Percentiles rank a stretch among this genome's conserved stretches.
Evolutionary conservation across 2,329 filamentous ascomycete genomes (phyloP).

Genomic region (Curvularia sp.): DNA sequence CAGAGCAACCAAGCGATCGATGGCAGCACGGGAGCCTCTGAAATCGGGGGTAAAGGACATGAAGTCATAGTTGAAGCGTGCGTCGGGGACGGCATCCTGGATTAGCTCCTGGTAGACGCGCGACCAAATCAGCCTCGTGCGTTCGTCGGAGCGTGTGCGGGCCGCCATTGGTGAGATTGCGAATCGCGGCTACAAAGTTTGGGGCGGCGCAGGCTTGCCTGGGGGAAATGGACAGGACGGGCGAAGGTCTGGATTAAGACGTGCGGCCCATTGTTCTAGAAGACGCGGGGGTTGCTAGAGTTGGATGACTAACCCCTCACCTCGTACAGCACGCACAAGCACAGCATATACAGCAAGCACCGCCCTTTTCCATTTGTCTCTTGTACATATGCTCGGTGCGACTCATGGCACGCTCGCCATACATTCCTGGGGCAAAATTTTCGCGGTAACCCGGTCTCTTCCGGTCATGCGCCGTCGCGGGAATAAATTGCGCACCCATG

Average conservation of each 20-base stretch:
- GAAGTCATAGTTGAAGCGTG: slow-evolving; percentile 56
- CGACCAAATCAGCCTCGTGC: slow-evolving; percentile 34
- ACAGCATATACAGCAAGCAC: no score
- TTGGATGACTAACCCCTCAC: neutral
- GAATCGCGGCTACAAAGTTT: slow-evolving; percentile 6
- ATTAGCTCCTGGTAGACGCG: slow-evolving; percentile 49
- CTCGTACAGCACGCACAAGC: neutral
- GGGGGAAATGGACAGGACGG: neutral
- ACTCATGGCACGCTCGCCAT: neutral
- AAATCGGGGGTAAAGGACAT: slow-evolving; percentile 56
- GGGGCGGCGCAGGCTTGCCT: neutral
- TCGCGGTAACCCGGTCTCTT: neutral
- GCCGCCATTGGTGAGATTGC: slow-evolving; percentile 22
- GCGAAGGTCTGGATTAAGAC: neutral
- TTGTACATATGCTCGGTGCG: neutral
- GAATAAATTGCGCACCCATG: neutral
- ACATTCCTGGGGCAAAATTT: neutral
- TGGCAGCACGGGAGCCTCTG: slow-evolving; percentile 46
- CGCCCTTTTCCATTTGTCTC: neutral
- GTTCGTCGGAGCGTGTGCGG: slow-evolving; percentile 20
- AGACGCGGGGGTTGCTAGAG: slow-evolving; percentile 3
- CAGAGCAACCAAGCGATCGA: slow-evolving; percentile 41
- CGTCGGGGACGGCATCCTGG: slow-evolving; percentile 53
- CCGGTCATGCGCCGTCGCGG: neutral
- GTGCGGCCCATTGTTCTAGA: neutral